Conservation (phyloP, 768 basidiomycete species). For the Tulasnella sp. region DNA sequence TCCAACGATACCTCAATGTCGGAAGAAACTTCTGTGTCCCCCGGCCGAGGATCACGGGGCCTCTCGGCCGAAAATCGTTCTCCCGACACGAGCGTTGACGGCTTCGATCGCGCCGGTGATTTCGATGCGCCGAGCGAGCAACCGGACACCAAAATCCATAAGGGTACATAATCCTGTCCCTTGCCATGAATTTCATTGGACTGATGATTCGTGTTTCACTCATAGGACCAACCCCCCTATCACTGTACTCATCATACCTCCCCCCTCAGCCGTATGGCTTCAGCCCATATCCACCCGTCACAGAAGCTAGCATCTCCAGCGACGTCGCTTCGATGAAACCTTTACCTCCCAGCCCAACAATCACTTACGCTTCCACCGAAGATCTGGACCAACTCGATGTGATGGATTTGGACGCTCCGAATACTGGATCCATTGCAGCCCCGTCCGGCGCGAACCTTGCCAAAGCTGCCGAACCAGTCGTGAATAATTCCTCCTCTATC, state of each 20-base stretch:
- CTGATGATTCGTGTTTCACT: not conserved
- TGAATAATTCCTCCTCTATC: not conserved
- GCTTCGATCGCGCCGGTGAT: not conserved
- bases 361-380: not conserved
- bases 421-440: not conserved
- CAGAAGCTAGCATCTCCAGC: not conserved
- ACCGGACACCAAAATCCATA: not conserved
- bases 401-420: not conserved
- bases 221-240: not conserved
- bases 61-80: not conserved
- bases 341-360: not conserved
- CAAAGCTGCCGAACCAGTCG: not conserved
- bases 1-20: not conserved
- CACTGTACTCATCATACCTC: not conserved
- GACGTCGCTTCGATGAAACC: not conserved
- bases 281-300: not conserved
- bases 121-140: not conserved
- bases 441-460: not conserved
- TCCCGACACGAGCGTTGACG: not conserved
- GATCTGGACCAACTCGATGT: not conserved
- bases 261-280: slow-evolving; percentile 7
- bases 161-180: not conserved
- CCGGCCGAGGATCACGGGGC: not conserved
- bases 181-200: not conserved
- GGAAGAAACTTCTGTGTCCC: not conserved